Conservation (phyloP, 768 basidiomycete species). For the Punctularia strigosozonata region DNA sequence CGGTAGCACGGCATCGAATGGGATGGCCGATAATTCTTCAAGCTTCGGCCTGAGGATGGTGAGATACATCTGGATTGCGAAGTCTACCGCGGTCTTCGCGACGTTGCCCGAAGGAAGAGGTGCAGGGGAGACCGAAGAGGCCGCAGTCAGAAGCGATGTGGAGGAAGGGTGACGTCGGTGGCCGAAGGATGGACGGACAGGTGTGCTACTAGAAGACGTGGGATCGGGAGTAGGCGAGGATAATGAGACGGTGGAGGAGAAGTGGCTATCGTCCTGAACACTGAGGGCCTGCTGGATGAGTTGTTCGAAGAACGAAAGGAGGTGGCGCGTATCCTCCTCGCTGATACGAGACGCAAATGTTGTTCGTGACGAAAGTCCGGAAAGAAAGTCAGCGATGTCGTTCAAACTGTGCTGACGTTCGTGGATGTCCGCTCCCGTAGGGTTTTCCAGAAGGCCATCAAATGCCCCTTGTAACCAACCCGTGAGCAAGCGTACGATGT, state of each 20-base stretch:
- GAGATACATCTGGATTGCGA: slow-evolving; percentile 52
- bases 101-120: slow-evolving; percentile 15
- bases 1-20: slow-evolving; percentile 48
- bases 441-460: slow-evolving; percentile 27
- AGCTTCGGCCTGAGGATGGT: slow-evolving; percentile 49
- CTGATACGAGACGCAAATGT: slow-evolving; percentile 50
- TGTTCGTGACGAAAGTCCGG: slow-evolving; percentile 32
- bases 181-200: slow-evolving; percentile 15
- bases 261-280: slow-evolving; percentile 10
- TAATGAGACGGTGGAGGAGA: slow-evolving; percentile 8
- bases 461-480: slow-evolving; percentile 61
- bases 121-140: slow-evolving; percentile 23
- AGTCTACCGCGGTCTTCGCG: slow-evolving; percentile 44
- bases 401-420: slow-evolving; percentile 60
- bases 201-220: slow-evolving; percentile 17
- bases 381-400: slow-evolving; percentile 46
- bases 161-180: slow-evolving; percentile 58
- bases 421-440: slow-evolving; percentile 27
- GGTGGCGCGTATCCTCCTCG: slow-evolving; percentile 41
- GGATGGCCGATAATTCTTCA: slow-evolving; percentile 42
- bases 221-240: slow-evolving; percentile 19
- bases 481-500: slow-evolving; percentile 42
- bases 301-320: slow-evolving; percentile 48
- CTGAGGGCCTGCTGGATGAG: slow-evolving; percentile 45
- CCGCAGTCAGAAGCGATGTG: slow-evolving; percentile 38